phyloP scores from a whole-genome alignment of 345 rosid genomes.

The Hypericum perforatum region DNA sequence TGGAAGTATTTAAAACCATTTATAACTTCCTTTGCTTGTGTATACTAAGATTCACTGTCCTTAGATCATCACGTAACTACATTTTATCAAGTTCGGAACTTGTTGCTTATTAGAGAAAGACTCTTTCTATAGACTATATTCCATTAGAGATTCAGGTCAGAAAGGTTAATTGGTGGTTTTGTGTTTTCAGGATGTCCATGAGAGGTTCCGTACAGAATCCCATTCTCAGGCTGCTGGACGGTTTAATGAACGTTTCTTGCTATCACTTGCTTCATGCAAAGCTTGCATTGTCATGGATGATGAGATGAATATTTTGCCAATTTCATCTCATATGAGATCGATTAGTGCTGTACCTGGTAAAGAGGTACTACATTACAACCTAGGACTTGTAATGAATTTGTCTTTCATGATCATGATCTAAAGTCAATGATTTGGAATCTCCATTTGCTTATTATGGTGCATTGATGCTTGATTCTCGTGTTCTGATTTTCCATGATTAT shows the following conservation, averaged over 20 bases:
- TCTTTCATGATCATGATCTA: too few species aligned
- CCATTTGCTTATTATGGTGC: too few species aligned
- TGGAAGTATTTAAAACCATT: background rate
- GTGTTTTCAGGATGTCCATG: constrained; percentile 85
- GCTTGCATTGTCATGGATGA: constrained; percentile 92
- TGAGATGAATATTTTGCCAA: constrained; percentile 84
- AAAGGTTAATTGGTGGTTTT: background rate
- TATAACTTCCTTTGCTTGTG: background rate
- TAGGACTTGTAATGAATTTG: background rate
- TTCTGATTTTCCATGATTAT: too few species aligned
- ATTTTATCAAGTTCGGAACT: background rate
- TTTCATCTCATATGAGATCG: constrained; percentile 85
- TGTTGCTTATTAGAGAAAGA: background rate
- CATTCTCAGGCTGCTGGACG: constrained; percentile 81
- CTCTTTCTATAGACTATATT: background rate
- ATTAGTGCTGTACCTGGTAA: constrained; percentile 43
- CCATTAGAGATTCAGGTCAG: background rate
- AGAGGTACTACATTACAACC: constrained; percentile 38
- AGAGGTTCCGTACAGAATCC: constrained; percentile 89
- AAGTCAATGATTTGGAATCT: too few species aligned
- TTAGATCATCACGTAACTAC: too few species aligned
- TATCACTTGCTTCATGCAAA: constrained; percentile 86
- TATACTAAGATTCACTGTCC: background rate
- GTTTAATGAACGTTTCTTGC: constrained; percentile 82
- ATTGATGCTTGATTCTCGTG: too few species aligned